phyloP scores from a whole-genome alignment of 352 stramenopile species.

The Globisporangium viniferum region DNA sequence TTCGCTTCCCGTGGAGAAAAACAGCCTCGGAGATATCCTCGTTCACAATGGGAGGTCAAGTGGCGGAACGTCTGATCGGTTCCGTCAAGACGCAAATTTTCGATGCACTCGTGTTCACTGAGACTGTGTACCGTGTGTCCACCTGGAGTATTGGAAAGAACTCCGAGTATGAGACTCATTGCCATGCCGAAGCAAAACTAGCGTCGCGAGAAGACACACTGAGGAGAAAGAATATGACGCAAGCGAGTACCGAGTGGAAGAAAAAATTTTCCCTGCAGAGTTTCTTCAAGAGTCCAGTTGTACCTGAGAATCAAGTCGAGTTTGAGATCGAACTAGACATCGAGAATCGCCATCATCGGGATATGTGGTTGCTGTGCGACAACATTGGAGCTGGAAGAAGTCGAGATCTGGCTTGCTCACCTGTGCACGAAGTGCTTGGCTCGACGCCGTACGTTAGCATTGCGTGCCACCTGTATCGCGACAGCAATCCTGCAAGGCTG shows the following conservation, averaged over 20 bases:
- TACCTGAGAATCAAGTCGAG: slow-evolving; percentile 62
- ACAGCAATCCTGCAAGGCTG: slow-evolving; percentile 32
- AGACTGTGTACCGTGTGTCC: slow-evolving; percentile 56
- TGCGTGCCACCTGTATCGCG: slow-evolving; percentile 54
- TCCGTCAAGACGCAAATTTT: slow-evolving; percentile 44
- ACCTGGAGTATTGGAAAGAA: slow-evolving; percentile 64
- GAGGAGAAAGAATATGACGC: slow-evolving; percentile 40
- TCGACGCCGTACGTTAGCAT: slow-evolving; percentile 68
- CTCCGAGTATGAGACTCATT: slow-evolving; percentile 59
- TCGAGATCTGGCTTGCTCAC: slow-evolving; percentile 55
- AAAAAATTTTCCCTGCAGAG: slow-evolving; percentile 75
- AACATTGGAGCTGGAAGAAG: slow-evolving; percentile 66
- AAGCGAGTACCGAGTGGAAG: slow-evolving; percentile 66
- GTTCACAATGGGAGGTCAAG: slow-evolving; percentile 27
- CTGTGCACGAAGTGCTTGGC: slow-evolving; percentile 58
- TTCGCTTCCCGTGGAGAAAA: slow-evolving; percentile 72
- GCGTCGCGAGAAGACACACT: slow-evolving; percentile 38
- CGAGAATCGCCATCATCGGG: slow-evolving; percentile 43
- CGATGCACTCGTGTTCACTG: slow-evolving; percentile 69
- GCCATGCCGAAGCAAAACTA: slow-evolving; percentile 46
- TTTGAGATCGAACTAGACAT: slow-evolving; percentile 61
- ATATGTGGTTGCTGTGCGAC: slow-evolving; percentile 66
- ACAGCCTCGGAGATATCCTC: slow-evolving; percentile 32
- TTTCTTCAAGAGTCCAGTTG: slow-evolving; percentile 66
- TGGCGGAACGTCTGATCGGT: slow-evolving; percentile 30